Conservation (phyloP, 2,329 filamentous ascomycete species). For the Penicillium sclerotiorum region DNA sequence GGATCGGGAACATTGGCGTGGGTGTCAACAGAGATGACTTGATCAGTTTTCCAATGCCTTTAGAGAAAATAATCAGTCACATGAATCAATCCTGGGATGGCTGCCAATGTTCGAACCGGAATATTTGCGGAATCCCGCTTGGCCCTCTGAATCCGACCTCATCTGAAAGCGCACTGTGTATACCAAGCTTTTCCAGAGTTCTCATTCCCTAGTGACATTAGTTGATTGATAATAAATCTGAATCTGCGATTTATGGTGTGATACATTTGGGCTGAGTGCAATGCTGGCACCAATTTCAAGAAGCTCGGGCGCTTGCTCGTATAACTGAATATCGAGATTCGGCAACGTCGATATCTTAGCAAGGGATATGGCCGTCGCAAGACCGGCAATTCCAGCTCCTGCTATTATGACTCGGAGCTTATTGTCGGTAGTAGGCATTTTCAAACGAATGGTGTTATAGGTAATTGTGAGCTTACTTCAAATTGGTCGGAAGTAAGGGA, state of each 20-base stretch:
- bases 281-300: constrained; percentile 21
- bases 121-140: constrained; percentile 51
- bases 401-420: constrained; percentile 47
- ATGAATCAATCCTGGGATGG: too few relatives aligned
- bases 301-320: constrained; percentile 50
- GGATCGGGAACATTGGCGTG: constrained; percentile 31
- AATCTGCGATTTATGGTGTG: neutral
- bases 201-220: constrained; percentile 42
- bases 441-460: too few relatives aligned
- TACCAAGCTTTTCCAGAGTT: constrained; percentile 55
- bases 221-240: neutral
- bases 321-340: constrained; percentile 52
- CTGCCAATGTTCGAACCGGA: constrained; percentile 32
- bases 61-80: neutral
- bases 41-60: constrained; percentile 49
- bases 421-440: constrained; percentile 2
- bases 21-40: constrained; percentile 48
- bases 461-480: too few relatives aligned
- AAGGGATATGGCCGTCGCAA: constrained; percentile 53
- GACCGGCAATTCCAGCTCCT: constrained; percentile 55
- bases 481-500: neutral
- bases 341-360: constrained; percentile 8
- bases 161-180: constrained; percentile 49
- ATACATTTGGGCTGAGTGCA: constrained; percentile 50
- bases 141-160: constrained; percentile 45